phyloP scores from a whole-genome alignment of 1,284 basidiomycete genomes.

The Ganoderma lingzhi region DNA sequence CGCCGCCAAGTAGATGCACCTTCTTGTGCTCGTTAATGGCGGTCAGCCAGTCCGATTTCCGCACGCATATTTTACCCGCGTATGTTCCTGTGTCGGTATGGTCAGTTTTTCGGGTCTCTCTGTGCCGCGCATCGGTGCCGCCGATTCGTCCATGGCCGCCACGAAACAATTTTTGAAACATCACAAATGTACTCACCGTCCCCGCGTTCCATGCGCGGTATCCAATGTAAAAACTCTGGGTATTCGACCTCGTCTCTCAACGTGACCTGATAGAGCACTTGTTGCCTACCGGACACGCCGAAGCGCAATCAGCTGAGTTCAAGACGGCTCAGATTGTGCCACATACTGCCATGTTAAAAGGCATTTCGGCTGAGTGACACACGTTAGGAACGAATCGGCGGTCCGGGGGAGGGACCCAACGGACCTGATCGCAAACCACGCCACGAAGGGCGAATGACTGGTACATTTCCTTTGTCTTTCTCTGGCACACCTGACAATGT shows the following conservation, averaged over 20 bases:
- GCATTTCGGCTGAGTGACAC: background rate
- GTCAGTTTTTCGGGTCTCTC: background rate
- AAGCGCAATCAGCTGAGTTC: background rate
- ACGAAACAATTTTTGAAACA: background rate
- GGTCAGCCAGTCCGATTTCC: slow-evolving; percentile 30
- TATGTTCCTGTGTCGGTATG: background rate
- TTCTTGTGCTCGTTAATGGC: slow-evolving; percentile 39
- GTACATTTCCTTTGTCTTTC: slow-evolving; percentile 28
- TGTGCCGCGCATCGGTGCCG: background rate
- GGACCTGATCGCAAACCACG: slow-evolving; percentile 35
- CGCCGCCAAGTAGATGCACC: slow-evolving; percentile 19
- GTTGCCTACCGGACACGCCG: background rate
- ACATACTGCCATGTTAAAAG: background rate
- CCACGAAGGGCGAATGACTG: slow-evolving; percentile 35
- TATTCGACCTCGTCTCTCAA: slow-evolving; percentile 13
- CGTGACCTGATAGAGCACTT: background rate
- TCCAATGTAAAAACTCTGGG: slow-evolving; percentile 26
- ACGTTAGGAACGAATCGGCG: background rate
- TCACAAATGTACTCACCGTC: slow-evolving; percentile 13
- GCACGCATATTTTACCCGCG: slow-evolving; percentile 11
- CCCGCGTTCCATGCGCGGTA: slow-evolving; percentile 22
- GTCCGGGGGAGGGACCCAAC: too few relatives aligned
- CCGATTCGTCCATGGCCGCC: background rate
- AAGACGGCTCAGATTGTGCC: background rate
- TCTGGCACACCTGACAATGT: slow-evolving; percentile 46